A percentile compares a stretch with the other conserved stretches of the same genome.
Evolutionary conservation across 768 basidiomycete species (phyloP).

Genomic region (Pleurotus giganteus): DNA sequence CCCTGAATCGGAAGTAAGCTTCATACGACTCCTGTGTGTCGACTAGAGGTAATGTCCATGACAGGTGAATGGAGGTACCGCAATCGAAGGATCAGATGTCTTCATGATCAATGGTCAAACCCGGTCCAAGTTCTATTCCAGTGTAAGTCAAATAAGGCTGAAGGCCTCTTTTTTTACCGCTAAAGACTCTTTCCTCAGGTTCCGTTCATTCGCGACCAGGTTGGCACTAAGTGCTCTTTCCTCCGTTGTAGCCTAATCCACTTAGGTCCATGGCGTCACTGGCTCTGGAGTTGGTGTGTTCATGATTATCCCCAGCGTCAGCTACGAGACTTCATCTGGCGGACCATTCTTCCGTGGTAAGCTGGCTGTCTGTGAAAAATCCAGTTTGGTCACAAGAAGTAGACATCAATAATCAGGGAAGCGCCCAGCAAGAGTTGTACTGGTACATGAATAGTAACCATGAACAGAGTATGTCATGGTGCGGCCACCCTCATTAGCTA

Average conservation of each 20-base stretch:
- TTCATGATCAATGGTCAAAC: slow-evolving; percentile 43
- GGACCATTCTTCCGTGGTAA: slow-evolving; percentile 48
- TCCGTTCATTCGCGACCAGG: slow-evolving; percentile 47
- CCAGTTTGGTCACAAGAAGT: neutral
- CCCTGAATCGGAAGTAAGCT: slow-evolving; percentile 28
- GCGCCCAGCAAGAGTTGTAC: slow-evolving; percentile 46
- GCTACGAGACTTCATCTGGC: slow-evolving; percentile 46
- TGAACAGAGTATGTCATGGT: slow-evolving; percentile 28
- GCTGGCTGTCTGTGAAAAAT: neutral
- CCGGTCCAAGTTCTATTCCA: slow-evolving; percentile 48
- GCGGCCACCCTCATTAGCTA: no score
- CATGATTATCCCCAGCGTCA: slow-evolving; percentile 42
- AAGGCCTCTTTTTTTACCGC: neutral
- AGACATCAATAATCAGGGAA: slow-evolving; percentile 49
- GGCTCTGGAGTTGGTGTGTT: slow-evolving; percentile 43
- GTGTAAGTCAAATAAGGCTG: slow-evolving; percentile 28
- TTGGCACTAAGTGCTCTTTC: neutral
- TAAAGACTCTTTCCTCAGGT: slow-evolving; percentile 22
- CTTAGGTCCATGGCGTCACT: slow-evolving; percentile 42
- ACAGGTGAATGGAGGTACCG: slow-evolving; percentile 33
- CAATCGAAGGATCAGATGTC: slow-evolving; percentile 48
- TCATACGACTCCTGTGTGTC: no score
- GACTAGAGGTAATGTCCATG: neutral
- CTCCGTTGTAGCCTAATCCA: neutral
- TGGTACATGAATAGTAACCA: slow-evolving; percentile 49